Conservation (phyloP, 2,329 filamentous ascomycete species). For the Fusarium proliferatum region DNA sequence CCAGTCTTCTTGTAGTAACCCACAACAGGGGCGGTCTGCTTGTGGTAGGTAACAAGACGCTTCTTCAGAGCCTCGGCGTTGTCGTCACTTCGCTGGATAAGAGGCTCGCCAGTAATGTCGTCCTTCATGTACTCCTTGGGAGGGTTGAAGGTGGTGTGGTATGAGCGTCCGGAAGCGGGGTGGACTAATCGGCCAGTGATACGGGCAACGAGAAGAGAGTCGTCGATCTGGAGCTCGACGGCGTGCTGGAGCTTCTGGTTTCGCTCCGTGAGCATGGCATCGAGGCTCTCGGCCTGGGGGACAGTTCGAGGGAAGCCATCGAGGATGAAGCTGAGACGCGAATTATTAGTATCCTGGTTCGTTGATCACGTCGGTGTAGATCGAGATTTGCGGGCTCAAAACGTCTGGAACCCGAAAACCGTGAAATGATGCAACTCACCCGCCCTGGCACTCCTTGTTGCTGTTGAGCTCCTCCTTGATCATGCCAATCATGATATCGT, state of each 20-base stretch:
- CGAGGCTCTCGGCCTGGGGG: constrained; percentile 92
- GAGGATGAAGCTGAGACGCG: constrained; percentile 84
- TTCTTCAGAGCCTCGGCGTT: constrained; percentile 97
- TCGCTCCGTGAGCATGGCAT: constrained; percentile 85
- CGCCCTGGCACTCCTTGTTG: constrained; percentile 96
- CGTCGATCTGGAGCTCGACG: constrained; percentile 96
- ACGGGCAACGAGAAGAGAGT: constrained; percentile 89
- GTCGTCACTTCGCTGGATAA: constrained; percentile 96
- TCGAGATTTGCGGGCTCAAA: constrained; percentile 10
- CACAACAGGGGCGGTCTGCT: constrained; percentile 92
- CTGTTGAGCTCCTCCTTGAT: constrained; percentile 96
- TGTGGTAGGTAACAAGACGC: constrained; percentile 91
- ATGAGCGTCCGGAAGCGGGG: constrained; percentile 94
- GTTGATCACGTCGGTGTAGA: constrained; percentile 10
- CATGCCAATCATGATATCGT: constrained; percentile 99
- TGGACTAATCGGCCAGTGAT: constrained; percentile 97
- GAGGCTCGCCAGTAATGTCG: constrained; percentile 94
- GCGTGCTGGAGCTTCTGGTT: constrained; percentile 92
- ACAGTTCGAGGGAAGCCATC: constrained; percentile 99
- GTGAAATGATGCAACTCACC: constrained; percentile 67
- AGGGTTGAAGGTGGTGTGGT: constrained; percentile 99
- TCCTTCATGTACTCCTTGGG: constrained; percentile 95
- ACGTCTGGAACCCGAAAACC: not conserved
- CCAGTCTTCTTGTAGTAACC: constrained; percentile 97
- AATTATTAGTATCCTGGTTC: constrained; percentile 36